These are phyloP conservation scores for Hanseniaspora osmophila DNA, from an alignment of 805 yeast genomes.

Conservation along the genomic window DNA sequence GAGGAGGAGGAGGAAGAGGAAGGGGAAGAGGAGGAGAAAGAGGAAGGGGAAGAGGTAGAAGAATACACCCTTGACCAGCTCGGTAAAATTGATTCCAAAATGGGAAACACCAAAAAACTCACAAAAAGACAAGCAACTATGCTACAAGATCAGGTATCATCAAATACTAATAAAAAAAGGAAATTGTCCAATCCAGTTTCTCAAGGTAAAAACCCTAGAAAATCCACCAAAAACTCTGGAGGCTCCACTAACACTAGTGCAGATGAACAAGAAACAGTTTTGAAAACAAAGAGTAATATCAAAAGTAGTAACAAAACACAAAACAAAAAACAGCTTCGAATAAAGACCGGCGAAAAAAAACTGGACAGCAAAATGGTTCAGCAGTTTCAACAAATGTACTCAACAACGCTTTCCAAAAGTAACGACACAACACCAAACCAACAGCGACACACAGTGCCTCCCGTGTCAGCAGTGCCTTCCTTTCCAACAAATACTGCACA, in stretches of 20 bases:
- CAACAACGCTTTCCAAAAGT: neutral
- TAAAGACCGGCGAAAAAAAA: too few relatives aligned
- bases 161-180: slow-evolving; percentile 2
- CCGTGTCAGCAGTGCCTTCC: too few relatives aligned
- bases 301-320: too few relatives aligned
- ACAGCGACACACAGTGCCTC: too few relatives aligned
- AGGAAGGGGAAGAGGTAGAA: slow-evolving; percentile 5
- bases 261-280: too few relatives aligned
- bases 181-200: neutral
- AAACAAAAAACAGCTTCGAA: too few relatives aligned
- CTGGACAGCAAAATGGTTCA: slow-evolving; percentile 2
- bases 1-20: slow-evolving; percentile 3
- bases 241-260: neutral
- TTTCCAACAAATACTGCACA: too few relatives aligned
- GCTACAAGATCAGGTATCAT: neutral
- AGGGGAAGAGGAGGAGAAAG: slow-evolving; percentile 7
- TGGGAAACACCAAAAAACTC: neutral
- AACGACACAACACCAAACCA: too few relatives aligned
- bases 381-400: neutral
- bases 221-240: slow-evolving; percentile 2
- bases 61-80: too few relatives aligned
- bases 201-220: neutral
- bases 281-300: too few relatives aligned
- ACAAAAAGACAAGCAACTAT: slow-evolving; percentile 1
- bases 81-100: neutral